Base-by-base conservation (phyloP, 2,329 filamentous ascomycete genomes). In the Fusarium sp. region DNA sequence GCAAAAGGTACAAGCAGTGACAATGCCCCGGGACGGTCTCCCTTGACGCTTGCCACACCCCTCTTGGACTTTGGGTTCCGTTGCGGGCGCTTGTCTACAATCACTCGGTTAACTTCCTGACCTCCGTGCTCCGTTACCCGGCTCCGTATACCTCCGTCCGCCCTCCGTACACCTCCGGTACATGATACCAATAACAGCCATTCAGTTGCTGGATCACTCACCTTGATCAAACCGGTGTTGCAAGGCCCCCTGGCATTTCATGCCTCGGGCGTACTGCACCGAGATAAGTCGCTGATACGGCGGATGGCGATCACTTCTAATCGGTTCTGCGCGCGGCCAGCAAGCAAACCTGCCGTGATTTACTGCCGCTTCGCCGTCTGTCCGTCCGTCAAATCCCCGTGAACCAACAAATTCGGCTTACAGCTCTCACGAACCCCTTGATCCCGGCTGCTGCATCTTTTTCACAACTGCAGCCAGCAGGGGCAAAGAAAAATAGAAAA, bases 21-120 rank as follows among this genome's bases (percentile, higher is more conserved):
- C 61, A 64, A 43, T 37, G 41, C 16, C 66, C 57, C 27, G 65
- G 61, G 39, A 50, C 35, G 45, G 48, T 43, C 43, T 54, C 35
- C 50, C 33, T 67, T 68, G 65, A 56, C 61, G 56, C 58, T 62
- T 68, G 18, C 50, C 52, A 41, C 56, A 65, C 60, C 68, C 65
- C 48, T 58, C 58, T 63, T 59, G 59, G 39, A 60, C 43, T 58
- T 48, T 65, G 54, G 24, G 43, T 74, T 60, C 60, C 60, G 54
- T 71, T 77, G 76, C 76, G 76, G 76, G 76, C 76, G 76, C 64
- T 75, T 71, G 63, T 61, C 66, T 67, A 59, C 74, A 63, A 66
- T 67, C 64, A 65, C 67, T 77, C 76, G 76, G 76, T 50, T 78
- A 78, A 78, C 76, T 78, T 78, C 76, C 76, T 74, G 74, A 74